Evolutionary conservation across 208 protist genomes (phyloP), one percentile per base, ranked within the genome.

Genomic region (Naegleria lovaniensis): DNA sequence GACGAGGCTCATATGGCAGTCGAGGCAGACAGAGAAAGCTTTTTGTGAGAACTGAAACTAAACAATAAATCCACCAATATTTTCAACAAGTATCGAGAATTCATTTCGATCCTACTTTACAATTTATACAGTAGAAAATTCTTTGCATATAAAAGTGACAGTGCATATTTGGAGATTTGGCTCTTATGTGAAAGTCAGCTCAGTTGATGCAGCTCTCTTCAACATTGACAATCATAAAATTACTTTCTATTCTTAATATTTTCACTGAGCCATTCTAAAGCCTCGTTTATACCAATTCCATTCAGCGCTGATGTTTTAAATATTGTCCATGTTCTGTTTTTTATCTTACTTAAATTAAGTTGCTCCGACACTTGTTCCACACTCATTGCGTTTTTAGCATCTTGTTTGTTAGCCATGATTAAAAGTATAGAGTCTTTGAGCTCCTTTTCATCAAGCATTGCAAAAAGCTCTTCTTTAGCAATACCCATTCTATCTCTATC

Each of bases 381-480:
- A 41, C 11, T 83, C 51, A 90, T 75, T 11, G 87, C 87, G 25
- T 87, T 90, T 38, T 92, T 91, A 41, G 97, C 43, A 94, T 97
- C 96, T 89, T 98, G 97, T 93, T 98, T 98, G 92, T 98, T 98
- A 3, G 97, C 97, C 90, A 98, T 96, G 9, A 98, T 95, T 15
- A 98, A 43, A 39, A 98, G 93, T 41, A 94, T 90, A 0, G 96
- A 91, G 38, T 96, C 95, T 88, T 97, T 96, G n/a, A 98, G 92
- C 92, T 98, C 97, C 22, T 98, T 96, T 89, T 98, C 97, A 83
- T 95, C 95, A 0, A 98, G 88, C 95, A 98, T 97, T 38, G 92
- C 76, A 29, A 94, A 41, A 0, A 98, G 93, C 88, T 98, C 97
- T 52, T 97, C 92, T 90, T 97, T 97, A 4, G 96, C 95, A 36